Percentiles rank a stretch among this genome's conserved stretches.
These are phyloP conservation scores for Teunomyces lycoperdinae DNA, from an alignment of 805 yeast species.

Conservation along the genomic window DNA sequence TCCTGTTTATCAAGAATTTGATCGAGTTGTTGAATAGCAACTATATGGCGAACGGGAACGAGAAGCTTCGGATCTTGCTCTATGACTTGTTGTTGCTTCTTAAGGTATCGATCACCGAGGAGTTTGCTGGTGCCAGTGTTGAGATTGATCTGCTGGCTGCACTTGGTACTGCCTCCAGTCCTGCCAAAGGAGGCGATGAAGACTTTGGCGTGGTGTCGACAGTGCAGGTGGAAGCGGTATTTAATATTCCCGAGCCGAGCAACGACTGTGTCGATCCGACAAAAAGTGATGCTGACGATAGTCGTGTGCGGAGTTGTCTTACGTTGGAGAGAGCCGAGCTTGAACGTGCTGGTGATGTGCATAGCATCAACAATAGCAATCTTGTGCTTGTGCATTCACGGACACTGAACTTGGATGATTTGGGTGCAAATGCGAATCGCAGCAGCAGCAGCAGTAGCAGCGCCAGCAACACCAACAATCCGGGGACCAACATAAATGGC, in stretches of 20 bases:
- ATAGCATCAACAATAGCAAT: slow-evolving; percentile 26
- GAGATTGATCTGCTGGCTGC: neutral
- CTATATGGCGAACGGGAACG: slow-evolving; percentile 34
- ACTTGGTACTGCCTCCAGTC: neutral
- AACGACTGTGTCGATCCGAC: slow-evolving; percentile 16
- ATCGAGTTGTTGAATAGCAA: slow-evolving; percentile 44
- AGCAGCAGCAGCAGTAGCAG: too few relatives aligned
- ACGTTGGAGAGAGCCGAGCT: slow-evolving; percentile 34
- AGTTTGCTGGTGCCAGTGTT: neutral
- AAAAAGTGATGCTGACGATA: slow-evolving; percentile 12
- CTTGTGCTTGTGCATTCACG: slow-evolving; percentile 18
- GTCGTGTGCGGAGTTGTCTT: slow-evolving; percentile 16
- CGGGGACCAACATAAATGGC: too few relatives aligned
- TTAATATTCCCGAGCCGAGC: slow-evolving; percentile 30
- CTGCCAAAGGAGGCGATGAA: neutral
- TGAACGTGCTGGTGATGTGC: slow-evolving; percentile 29
- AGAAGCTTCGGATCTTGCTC: slow-evolving; percentile 52
- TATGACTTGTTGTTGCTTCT: slow-evolving; percentile 59
- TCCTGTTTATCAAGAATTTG: slow-evolving; percentile 47
- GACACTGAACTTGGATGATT: neutral
- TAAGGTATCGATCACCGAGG: slow-evolving; percentile 38
- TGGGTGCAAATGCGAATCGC: too few relatives aligned
- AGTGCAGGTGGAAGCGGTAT: slow-evolving; percentile 12
- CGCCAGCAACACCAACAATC: too few relatives aligned
- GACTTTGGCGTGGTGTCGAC: neutral